Evolutionary conservation across 1,139 yeast genomes (phyloP).

Genomic region (Candida sanyaensis): DNA sequence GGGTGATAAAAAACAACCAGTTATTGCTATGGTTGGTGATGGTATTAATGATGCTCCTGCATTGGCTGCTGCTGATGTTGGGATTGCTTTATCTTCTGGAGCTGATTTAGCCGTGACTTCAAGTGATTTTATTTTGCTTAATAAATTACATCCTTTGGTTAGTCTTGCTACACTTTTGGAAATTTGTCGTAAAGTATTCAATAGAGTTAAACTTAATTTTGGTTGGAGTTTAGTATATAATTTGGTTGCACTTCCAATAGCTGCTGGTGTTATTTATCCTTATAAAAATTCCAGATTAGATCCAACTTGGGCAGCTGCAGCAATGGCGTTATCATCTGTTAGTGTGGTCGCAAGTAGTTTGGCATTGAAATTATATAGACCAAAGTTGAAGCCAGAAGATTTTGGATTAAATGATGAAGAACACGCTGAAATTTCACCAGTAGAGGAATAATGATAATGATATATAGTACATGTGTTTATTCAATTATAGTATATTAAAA

Average conservation of each 20-base stretch:
- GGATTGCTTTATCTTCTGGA: constrained; percentile 59
- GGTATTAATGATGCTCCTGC: constrained; percentile 70
- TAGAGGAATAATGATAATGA: constrained; percentile 5
- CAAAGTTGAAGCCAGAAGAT: constrained; percentile 29
- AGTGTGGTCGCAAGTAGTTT: constrained; percentile 60
- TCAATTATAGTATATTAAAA: not conserved
- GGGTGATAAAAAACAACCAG: constrained; percentile 15
- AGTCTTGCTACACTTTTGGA: constrained; percentile 52
- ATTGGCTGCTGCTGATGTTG: constrained; percentile 58
- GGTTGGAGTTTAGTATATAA: constrained; percentile 26
- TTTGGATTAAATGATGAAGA: constrained; percentile 9
- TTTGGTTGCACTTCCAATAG: constrained; percentile 57
- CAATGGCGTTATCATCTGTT: constrained; percentile 64
- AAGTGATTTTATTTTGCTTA: constrained; percentile 56
- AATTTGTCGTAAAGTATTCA: constrained; percentile 45
- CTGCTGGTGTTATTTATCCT: constrained; percentile 66
- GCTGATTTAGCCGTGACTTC: constrained; percentile 61
- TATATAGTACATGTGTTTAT: not conserved
- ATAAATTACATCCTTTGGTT: constrained; percentile 47
- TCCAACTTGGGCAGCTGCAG: constrained; percentile 70
- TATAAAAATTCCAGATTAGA: constrained; percentile 51
- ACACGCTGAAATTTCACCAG: constrained; percentile 6
- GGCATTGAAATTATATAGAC: constrained; percentile 49
- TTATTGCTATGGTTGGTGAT: constrained; percentile 66
- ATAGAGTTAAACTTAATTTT: constrained; percentile 58